phyloP scores from a whole-genome alignment of 2,329 filamentous ascomycete species.

The Colletotrichum musicola region DNA sequence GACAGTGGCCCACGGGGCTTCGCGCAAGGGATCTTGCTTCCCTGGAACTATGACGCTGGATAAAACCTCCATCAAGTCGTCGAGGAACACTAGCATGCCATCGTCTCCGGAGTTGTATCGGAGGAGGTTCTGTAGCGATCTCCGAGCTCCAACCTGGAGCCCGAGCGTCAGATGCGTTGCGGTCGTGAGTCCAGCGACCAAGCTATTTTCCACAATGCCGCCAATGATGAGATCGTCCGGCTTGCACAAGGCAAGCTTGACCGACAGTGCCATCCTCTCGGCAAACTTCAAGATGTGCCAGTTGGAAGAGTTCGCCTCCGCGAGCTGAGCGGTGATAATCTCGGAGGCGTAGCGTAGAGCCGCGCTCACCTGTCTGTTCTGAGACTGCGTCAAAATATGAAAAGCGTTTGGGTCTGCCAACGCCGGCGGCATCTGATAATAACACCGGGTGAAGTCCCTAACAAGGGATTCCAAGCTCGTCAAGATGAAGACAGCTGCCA shows the following conservation, averaged over 20 bases:
- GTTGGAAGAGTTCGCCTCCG: slow-evolving; percentile 27
- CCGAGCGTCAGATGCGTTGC: slow-evolving; percentile 47
- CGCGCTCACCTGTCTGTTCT: slow-evolving; percentile 46
- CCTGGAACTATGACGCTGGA: slow-evolving; percentile 34
- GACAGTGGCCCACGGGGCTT: slow-evolving; percentile 48
- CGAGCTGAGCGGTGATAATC: slow-evolving; percentile 35
- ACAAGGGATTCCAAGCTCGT: slow-evolving; percentile 46
- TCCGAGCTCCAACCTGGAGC: slow-evolving; percentile 43
- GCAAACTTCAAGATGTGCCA: slow-evolving; percentile 45
- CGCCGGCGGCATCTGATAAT: slow-evolving; percentile 50
- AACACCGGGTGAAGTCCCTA: slow-evolving; percentile 50
- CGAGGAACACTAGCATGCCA: slow-evolving; percentile 45
- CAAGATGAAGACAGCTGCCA: slow-evolving; percentile 46
- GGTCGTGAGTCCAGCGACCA: slow-evolving; percentile 48
- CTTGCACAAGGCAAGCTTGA: slow-evolving; percentile 47
- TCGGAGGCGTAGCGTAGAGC: slow-evolving; percentile 43
- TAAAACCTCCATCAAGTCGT: slow-evolving; percentile 43
- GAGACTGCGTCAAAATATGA: slow-evolving; percentile 49
- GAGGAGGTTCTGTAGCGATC: slow-evolving; percentile 44
- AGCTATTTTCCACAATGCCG: slow-evolving; percentile 49
- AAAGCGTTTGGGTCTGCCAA: slow-evolving; percentile 48
- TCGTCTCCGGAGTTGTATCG: slow-evolving; percentile 44
- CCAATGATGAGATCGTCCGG: slow-evolving; percentile 50
- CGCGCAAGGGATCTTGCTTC: slow-evolving; percentile 38
- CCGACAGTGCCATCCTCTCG: slow-evolving; percentile 43